Evolutionary conservation across 495 filamentous ascomycete species (phyloP), one percentile per base, ranked within the genome.

Genomic region (Thermochaetoides thermophila): DNA sequence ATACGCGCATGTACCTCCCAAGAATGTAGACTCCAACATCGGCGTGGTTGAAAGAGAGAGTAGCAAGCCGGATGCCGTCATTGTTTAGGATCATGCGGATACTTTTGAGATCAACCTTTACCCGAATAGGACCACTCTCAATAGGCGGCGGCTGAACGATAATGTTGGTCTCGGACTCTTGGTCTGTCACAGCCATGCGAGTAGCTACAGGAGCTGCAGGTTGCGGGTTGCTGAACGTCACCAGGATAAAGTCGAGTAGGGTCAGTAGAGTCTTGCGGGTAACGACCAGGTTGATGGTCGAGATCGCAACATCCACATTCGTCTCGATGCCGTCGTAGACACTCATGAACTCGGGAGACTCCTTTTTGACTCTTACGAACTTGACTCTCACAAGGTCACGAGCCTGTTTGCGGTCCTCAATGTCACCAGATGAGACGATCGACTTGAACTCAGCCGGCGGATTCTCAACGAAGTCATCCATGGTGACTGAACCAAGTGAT

Each of bases 71-170:
- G 32, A 96, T 92, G 3, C 89, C 91, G 48, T 97, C 89, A 45
- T 97, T 95, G 52, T 97, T 97, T n/a, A 97, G 69, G 42, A 97
- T 86, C 31, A 96, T 66, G 10, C 79, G 70, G 46, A 97, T 91
- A 61, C 82, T 89, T 58, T 92, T 84, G 27, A 97, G 60, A 37
- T 92, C 76, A 16, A 91, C 74, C 59, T 92, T 93, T 58, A 97
- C 85, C 31, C 70, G 57, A 35, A 74, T 64, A 11, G 61, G 50
- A 20, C 63, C 63, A 22, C 57, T 24, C 26, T 52, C 46, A 20
- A 35, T 34, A 29, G 57, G 57, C 25, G 54, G 53, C 9, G 33
- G 33, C 15, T 52, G 48, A 11, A 59, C 34, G 7, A 35, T 54
- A 33, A 61, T 47, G 14, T 56, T 55, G 33, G 59, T 45, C 26